Evolutionary conservation across 768 basidiomycete genomes (phyloP).

Genomic region (Hericium coralloides): DNA sequence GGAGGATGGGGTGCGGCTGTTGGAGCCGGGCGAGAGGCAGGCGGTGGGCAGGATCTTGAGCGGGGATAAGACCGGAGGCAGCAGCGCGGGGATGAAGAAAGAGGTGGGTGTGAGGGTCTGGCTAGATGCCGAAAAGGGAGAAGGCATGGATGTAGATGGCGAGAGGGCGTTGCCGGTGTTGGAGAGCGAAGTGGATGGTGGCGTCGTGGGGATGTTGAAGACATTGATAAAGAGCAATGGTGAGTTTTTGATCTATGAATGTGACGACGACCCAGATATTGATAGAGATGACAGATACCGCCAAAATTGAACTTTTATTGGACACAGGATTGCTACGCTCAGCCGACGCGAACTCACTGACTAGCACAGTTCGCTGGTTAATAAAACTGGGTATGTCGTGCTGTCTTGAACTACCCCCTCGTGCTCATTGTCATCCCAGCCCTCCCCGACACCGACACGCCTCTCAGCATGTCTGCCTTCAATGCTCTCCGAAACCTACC

Average conservation of each 20-base stretch:
- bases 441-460: neutral
- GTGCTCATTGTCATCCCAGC: neutral
- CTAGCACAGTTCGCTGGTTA: neutral
- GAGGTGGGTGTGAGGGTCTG: slow-evolving; percentile 24
- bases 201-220: slow-evolving; percentile 1
- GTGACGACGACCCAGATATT: neutral
- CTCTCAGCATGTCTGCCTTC: neutral
- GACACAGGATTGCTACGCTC: neutral
- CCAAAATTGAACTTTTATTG: neutral
- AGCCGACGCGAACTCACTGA: neutral
- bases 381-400: neutral
- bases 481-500: neutral
- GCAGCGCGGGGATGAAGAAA: slow-evolving; percentile 8
- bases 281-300: neutral
- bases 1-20: slow-evolving; percentile 19
- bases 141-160: neutral
- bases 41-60: slow-evolving; percentile 23
- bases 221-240: neutral
- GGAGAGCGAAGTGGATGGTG: neutral
- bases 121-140: slow-evolving; percentile 6
- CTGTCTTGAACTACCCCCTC: neutral
- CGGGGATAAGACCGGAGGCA: slow-evolving; percentile 10
- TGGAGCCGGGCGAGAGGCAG: slow-evolving; percentile 21
- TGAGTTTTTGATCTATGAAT: neutral
- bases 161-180: neutral